Evolutionary conservation across 306 rosid species (phyloP).

Genomic region (Macrotyloma uniflorum): DNA sequence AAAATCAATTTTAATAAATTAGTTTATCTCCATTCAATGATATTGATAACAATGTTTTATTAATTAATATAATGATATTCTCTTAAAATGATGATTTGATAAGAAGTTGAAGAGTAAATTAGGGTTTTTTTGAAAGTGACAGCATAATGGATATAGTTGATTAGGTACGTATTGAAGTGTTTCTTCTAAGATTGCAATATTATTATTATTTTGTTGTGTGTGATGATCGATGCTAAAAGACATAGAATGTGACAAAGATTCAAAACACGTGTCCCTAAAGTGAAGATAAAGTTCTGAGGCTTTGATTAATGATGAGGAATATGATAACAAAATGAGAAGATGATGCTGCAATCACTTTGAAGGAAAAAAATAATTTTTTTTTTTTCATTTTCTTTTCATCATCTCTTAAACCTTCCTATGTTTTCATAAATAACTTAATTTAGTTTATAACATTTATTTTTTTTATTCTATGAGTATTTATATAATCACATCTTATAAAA

Average conservation of each 20-base stretch:
- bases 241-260: background rate
- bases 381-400: background rate
- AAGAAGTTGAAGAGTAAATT: background rate
- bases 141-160: constrained; percentile 19
- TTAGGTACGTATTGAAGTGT: constrained; percentile 29
- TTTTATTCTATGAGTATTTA: too few species aligned
- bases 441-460: too few species aligned
- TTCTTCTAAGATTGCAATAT: background rate
- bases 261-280: constrained; percentile 22
- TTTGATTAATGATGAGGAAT: constrained; percentile 8
- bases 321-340: background rate
- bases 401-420: background rate
- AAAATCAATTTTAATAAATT: too few species aligned
- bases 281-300: too few species aligned
- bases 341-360: background rate
- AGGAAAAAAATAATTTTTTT: background rate
- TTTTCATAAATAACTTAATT: too few species aligned
- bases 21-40: too few species aligned
- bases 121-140: background rate
- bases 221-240: background rate
- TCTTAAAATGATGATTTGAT: background rate
- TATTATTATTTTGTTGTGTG: background rate
- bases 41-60: too few species aligned
- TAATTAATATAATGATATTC: too few species aligned
- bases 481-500: too few species aligned